phyloP scores from a whole-genome alignment of 164 flowering plant genomes.

The Dillenia turbinata region DNA sequence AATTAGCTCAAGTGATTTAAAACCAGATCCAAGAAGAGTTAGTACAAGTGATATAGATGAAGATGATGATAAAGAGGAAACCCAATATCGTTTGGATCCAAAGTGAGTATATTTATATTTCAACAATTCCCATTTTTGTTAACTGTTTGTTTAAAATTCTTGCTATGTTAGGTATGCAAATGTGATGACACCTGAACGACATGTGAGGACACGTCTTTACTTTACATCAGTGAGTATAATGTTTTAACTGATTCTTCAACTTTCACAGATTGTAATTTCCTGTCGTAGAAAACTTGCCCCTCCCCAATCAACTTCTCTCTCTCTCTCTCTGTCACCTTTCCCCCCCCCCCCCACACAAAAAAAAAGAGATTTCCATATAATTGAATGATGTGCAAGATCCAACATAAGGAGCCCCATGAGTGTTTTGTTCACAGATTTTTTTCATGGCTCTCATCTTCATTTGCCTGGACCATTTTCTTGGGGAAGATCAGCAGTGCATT shows the following conservation, averaged over 20 bases:
- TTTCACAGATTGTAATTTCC: too few relatives aligned
- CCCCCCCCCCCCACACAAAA: too few relatives aligned
- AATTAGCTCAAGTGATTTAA: constrained; percentile 5
- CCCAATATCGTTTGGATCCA: constrained; percentile 93
- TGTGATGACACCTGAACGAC: constrained; percentile 95
- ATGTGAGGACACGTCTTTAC: constrained; percentile 95
- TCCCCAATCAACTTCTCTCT: neutral
- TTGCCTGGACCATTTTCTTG: too few relatives aligned
- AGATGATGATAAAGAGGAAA: constrained; percentile 96
- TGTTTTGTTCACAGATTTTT: too few relatives aligned
- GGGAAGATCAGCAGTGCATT: too few relatives aligned
- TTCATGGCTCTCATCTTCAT: too few relatives aligned
- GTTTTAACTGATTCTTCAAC: constrained; percentile 1
- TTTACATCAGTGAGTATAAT: constrained; percentile 83
- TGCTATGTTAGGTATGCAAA: constrained; percentile 75
- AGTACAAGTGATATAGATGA: constrained; percentile 86
- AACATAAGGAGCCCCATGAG: too few relatives aligned
- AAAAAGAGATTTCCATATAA: too few relatives aligned
- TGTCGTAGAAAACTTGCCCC: neutral
- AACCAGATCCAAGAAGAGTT: constrained; percentile 38
- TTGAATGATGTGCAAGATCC: too few relatives aligned
- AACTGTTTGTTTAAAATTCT: neutral
- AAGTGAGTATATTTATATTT: constrained; percentile 37
- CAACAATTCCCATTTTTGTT: constrained; percentile 1
- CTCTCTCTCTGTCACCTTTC: too few relatives aligned